Conservation (phyloP, 257 asterid genomes). For the Rubia yunnanensis region DNA sequence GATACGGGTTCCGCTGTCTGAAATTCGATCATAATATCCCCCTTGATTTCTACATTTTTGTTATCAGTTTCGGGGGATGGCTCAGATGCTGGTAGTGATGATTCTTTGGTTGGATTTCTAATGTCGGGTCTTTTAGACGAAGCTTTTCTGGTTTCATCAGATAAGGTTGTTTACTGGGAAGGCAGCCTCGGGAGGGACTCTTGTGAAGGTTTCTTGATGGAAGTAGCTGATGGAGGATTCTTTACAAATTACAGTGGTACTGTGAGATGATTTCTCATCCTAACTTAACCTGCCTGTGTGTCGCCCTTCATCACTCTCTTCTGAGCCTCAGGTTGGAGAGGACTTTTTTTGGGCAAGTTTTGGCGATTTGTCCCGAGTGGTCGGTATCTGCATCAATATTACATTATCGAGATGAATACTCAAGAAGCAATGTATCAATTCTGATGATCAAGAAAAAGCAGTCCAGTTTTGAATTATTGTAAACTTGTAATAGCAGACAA, state of each 20-base stretch:
- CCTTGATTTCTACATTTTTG: not conserved
- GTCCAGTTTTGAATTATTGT: too few species aligned
- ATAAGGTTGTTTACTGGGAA: conserved; percentile 45
- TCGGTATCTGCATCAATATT: conserved; percentile 16
- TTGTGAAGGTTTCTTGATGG: conserved; percentile 52
- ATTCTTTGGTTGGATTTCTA: conserved; percentile 18
- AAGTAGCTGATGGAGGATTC: conserved; percentile 21
- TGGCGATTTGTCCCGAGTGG: conserved; percentile 28
- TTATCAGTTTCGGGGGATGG: conserved; percentile 8
- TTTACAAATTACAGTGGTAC: conserved; percentile 27
- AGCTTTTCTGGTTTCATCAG: conserved; percentile 37
- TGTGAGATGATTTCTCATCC: conserved; percentile 42
- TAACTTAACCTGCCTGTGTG: conserved; percentile 20
- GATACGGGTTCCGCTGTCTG: conserved; percentile 13
- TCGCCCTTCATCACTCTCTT: conserved; percentile 14
- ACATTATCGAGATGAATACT: not conserved
- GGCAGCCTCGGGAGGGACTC: conserved; percentile 86
- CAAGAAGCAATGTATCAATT: not conserved
- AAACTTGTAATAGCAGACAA: too few species aligned
- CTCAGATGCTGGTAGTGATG: conserved; percentile 18
- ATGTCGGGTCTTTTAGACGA: conserved; percentile 26
- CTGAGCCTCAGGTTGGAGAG: conserved; percentile 15
- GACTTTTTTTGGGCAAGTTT: conserved; percentile 24
- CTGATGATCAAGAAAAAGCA: too few species aligned
- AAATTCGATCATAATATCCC: conserved; percentile 13